Base-by-base conservation (phyloP, 2,329 filamentous ascomycete genomes). In the Fusarium heterosporum region DNA sequence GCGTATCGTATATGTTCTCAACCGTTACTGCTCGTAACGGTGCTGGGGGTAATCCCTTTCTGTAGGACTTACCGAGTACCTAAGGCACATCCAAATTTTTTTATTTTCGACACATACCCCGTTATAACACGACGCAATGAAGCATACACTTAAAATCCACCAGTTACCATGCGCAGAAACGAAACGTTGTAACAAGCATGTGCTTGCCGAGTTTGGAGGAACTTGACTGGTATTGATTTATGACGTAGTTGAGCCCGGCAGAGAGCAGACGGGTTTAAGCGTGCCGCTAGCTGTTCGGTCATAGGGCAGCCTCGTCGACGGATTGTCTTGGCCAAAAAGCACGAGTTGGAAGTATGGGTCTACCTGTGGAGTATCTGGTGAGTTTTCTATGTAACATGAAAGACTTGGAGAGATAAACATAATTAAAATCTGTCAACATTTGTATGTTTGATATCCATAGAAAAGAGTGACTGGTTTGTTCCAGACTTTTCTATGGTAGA, bases 161-260 rank as follows among this genome's bases (percentile, higher is more conserved):
- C 26, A 32, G 22, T 29, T 39, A 11, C 22, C 22, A 4, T 4
- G 22, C 4, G 11, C 10, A 19, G 16, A 36, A 36, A 29, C 28
- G 8, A 22, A 6, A 22, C 22, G 22, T 6, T 12, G 28, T 29
- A 29, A 12, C 46, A 61, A 42, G 56, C 41, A 61, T 62, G 50
- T 50, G 50, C 59, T 45, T 56, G 49, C 28, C 34, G 11, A n/a
- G 46, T 40, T 47, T 52, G 49, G 34, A 46, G 43, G 58, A 32
- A 26, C 30, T 55, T 41, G 47, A 34, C 13, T 32, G n/a, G 16
- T 25, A 22, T 13, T 19, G 32, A 14, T 34, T 53, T 57, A 57
- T 63, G 60, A 63, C 58, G 60, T 63, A 63, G 53, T 17, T 32
- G 32, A 29, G 28, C n/a, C 12, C 25, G 25, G 48, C 29, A 42